These are phyloP conservation scores for Myxozyma monticola DNA, from an alignment of 805 yeast genomes.

Conservation along the genomic window DNA sequence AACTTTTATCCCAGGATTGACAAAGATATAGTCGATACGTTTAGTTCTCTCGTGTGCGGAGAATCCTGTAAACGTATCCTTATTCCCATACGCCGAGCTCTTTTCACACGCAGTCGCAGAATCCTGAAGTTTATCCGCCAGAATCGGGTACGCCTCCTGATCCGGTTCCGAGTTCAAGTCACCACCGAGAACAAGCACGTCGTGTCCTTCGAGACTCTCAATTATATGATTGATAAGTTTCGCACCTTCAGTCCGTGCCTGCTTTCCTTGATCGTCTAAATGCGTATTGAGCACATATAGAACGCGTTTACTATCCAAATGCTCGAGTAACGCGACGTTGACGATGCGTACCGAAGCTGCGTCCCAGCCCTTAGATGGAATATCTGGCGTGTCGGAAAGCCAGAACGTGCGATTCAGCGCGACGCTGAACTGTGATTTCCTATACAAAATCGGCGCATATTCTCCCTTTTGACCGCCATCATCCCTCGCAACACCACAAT, in stretches of 20 bases:
- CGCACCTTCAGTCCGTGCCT: conserved; percentile 49
- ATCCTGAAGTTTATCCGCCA: conserved; percentile 44
- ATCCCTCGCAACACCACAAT: conserved; percentile 53
- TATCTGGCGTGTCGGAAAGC: conserved; percentile 56
- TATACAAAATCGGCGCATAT: conserved; percentile 50
- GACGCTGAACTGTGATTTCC: conserved; percentile 43
- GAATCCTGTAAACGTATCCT: conserved; percentile 53
- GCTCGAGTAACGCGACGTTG: conserved; percentile 40
- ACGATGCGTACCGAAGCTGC: conserved; percentile 47
- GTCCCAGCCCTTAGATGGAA: conserved; percentile 56
- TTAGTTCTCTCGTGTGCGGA: conserved; percentile 32
- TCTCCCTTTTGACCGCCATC: conserved; percentile 55
- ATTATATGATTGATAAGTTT: conserved; percentile 42
- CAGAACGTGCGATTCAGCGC: conserved; percentile 49
- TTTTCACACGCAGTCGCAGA: conserved; percentile 36
- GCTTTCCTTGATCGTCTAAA: conserved; percentile 50
- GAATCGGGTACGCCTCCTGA: conserved; percentile 47
- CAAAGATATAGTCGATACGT: conserved; percentile 47
- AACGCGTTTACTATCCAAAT: conserved; percentile 29
- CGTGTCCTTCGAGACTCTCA: conserved; percentile 40
- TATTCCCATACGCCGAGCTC: conserved; percentile 45
- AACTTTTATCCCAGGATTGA: background rate
- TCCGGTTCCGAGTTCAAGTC: conserved; percentile 56
- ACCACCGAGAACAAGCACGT: conserved; percentile 50
- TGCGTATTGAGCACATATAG: conserved; percentile 50